Evolutionary conservation across 805 yeast species (phyloP), one percentile per base, ranked within the genome.

Genomic region (Kluyveromyces nonfermentans): DNA sequence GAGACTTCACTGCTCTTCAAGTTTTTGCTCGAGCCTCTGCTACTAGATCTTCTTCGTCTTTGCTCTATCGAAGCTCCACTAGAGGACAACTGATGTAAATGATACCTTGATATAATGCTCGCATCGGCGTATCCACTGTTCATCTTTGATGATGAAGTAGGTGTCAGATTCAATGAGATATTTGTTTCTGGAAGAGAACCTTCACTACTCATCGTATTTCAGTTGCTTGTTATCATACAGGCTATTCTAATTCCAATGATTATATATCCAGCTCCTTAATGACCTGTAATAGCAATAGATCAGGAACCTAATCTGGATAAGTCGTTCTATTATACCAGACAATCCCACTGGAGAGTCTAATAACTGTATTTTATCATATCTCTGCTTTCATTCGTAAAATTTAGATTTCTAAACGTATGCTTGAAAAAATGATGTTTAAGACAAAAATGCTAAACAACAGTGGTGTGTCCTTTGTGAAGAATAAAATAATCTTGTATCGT

Each of bases 1-100:
- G 73, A 66, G 22, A 67, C 56, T 22, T 61, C 63, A 19, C 51
- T 53, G 46, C 56, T 58, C 37, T 48, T 51, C 31, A 52, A 47
- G 35, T 53, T 54, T 45, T 52, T 52, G 30, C 65, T 59, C 4
- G 64, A 57, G 3, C 60, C 50, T 28, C 55, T 52, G 35, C 64
- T 57, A 35, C 48, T 50, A 3, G 64, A 57, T 25, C 59, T 48
- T 35, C 47, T 50, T 16, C 61, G 46, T 19, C 41, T 33, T 17
- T 38, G 18, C n/a, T 12, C 31, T 16, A 34, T 38, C 17, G 41
- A 34, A 14, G 41, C 28, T 14, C 34, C 34, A 18, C 41, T 31
- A 14, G 16, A 38, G 12, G 34, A 16, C 10, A 18, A 7, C 12
- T 38, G 41, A 12, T 17, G 15, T 18, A 32, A 14, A 15, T 38